These are phyloP conservation scores for Tricholoma saponaceum DNA, from an alignment of 768 basidiomycete species.

Conservation along the genomic window DNA sequence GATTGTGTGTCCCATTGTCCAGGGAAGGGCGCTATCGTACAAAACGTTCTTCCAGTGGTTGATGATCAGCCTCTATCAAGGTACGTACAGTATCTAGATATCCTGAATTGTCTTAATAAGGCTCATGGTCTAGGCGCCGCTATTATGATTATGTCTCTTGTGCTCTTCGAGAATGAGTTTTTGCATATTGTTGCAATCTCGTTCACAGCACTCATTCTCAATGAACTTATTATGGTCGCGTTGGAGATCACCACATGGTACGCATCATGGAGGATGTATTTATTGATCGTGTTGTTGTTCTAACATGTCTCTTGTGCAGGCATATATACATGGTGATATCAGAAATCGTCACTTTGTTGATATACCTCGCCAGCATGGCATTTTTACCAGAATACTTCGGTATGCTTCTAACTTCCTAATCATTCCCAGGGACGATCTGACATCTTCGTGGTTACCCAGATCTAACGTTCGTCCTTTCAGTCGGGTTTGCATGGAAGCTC, in stretches of 20 bases:
- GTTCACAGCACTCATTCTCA: slow-evolving; percentile 91
- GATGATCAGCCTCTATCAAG: slow-evolving; percentile 97
- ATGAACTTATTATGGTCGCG: slow-evolving; percentile 99
- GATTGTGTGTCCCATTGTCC: slow-evolving; percentile 1
- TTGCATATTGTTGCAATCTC: slow-evolving; percentile 98
- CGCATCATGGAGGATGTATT: slow-evolving; percentile 8
- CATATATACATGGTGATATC: slow-evolving; percentile 94
- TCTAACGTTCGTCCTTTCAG: slow-evolving; percentile 85
- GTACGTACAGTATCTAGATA: slow-evolving; percentile 30
- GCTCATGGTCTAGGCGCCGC: slow-evolving; percentile 63
- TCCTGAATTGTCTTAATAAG: background rate
- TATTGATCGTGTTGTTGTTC: background rate
- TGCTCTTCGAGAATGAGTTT: slow-evolving; percentile 96
- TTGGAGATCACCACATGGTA: slow-evolving; percentile 97
- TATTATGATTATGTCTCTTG: slow-evolving; percentile 97
- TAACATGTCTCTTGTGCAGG: slow-evolving; percentile 38
- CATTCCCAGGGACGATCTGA: background rate
- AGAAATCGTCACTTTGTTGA: slow-evolving; percentile 80
- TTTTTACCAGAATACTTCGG: slow-evolving; percentile 98
- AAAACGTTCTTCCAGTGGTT: slow-evolving; percentile 99
- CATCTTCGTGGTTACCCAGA: slow-evolving; percentile 43
- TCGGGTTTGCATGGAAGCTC: slow-evolving; percentile 91
- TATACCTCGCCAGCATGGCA: slow-evolving; percentile 88
- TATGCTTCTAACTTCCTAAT: slow-evolving; percentile 33
- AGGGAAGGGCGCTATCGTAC: slow-evolving; percentile 93